Base-by-base conservation (phyloP, 1,284 basidiomycete species). In the Ceratobasidium sp. region DNA sequence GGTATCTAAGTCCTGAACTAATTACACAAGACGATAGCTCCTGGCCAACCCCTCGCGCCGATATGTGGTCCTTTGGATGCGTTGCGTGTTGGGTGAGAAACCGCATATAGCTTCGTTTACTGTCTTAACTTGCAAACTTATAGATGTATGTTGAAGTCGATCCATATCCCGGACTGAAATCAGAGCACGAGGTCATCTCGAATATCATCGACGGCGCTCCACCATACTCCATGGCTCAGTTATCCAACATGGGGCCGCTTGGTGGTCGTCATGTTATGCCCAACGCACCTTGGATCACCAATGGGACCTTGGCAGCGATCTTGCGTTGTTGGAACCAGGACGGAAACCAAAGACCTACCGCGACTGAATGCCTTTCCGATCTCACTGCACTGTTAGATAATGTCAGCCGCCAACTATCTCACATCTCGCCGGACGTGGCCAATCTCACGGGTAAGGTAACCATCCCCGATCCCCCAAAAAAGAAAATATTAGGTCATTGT, bases 41-140 rank as follows among this genome's bases (percentile, higher is more conserved):
- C 49, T 49, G 64, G 44, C 68, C 68, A 3, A 53, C 68, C 5
- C 49, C 68, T 40, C 53, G 26, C 51, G 53, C 68, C 12, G 68
- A 70, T 26, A 70, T 70, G 68, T 70, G 68, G 68, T 70, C 68
- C 23, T 70, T 70, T 44, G 68, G 68, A 42, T 70, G 68, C 42
- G 53, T 70, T 10, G 68, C 68, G 0, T 70, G 68, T 26, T 70
- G 68, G 68, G 68, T 70, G 58, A 42, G 46, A 13, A 7, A 15
- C n/a, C 6, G 10, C 10, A n/a, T 28, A 40, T 9, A 15, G 33
- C 55, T 49, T n/a, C 5, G 12, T 42, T 3, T 13, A n/a, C 13
- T 6, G 42, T 4, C 0, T 44, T 23, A 42, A 28, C 4, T 13
- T 40, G 42, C n/a, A 7, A 20, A 10, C 28, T 15, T 7, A 46